phyloP scores from a whole-genome alignment of 345 rosid genomes.

The Reutealis trisperma region DNA sequence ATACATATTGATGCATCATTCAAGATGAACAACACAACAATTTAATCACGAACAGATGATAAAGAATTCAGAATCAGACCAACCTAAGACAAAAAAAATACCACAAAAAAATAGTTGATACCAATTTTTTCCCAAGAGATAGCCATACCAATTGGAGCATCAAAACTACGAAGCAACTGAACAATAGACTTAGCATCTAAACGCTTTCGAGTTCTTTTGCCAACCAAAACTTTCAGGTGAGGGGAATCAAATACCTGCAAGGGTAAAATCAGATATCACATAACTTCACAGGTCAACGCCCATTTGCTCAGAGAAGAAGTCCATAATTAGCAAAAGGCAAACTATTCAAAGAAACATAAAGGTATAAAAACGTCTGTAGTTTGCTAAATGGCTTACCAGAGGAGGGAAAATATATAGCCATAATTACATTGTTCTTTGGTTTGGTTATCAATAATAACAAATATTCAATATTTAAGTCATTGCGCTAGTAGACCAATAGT shows the following conservation, averaged over 20 bases:
- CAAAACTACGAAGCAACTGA: constrained; percentile 60
- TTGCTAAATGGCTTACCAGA: background rate
- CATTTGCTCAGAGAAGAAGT: background rate
- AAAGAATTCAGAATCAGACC: background rate
- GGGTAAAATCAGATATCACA: background rate
- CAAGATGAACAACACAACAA: background rate
- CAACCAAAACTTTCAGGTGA: constrained; percentile 58
- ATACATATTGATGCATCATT: background rate
- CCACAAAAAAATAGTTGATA: background rate
- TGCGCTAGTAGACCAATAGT: too few relatives aligned
- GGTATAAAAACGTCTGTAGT: background rate
- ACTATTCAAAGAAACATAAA: background rate
- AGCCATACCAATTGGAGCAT: constrained; percentile 65
- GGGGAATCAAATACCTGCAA: constrained; percentile 88
- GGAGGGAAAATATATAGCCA: background rate
- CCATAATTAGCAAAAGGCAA: background rate
- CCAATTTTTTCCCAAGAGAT: background rate
- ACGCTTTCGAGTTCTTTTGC: constrained; percentile 70
- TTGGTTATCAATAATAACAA: background rate
- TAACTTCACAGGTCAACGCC: background rate
- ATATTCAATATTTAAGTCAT: too few relatives aligned
- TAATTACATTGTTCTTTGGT: background rate
- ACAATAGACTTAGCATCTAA: constrained; percentile 79
- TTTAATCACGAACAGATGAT: background rate
- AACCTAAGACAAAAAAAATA: background rate